Evolutionary conservation across 208 protist genomes (phyloP).

Genomic region (Polymyxa betae): DNA sequence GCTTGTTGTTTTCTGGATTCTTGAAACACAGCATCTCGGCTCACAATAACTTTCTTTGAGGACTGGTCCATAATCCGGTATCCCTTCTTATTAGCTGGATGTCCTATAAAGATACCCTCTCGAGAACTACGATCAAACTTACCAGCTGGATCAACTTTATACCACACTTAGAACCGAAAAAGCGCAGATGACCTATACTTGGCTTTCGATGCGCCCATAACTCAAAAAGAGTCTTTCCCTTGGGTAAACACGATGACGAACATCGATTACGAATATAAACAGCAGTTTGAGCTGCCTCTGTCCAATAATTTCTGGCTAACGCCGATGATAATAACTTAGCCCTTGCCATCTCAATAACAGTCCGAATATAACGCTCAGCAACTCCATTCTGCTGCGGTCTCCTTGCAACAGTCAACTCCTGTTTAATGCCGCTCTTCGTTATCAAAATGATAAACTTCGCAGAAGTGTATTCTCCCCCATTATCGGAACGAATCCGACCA

Average conservation of each 20-base stretch:
- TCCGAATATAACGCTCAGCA: not conserved
- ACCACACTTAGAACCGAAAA: no score
- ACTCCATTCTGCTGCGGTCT: not conserved
- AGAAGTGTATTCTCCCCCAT: not conserved
- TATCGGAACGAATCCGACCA: not conserved
- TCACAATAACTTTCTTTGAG: no score
- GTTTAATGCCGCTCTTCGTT: not conserved
- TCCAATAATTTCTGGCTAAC: not conserved
- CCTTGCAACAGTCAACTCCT: not conserved
- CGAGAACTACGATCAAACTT: no score
- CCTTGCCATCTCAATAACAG: not conserved
- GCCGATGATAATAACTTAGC: not conserved
- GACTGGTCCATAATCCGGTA: no score
- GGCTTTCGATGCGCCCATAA: no score
- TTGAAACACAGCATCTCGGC: no score
- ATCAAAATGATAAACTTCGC: not conserved
- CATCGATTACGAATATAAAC: not conserved
- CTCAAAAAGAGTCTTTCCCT: no score
- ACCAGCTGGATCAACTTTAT: no score
- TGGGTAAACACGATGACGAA: not conserved
- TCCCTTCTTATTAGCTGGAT: no score
- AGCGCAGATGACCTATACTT: no score
- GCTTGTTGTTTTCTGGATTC: no score
- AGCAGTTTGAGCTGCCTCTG: not conserved
- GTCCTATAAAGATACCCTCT: no score